These are phyloP conservation scores for Trichoderma semiorbis DNA, from an alignment of 2,329 filamentous ascomycete genomes.

Conservation along the genomic window DNA sequence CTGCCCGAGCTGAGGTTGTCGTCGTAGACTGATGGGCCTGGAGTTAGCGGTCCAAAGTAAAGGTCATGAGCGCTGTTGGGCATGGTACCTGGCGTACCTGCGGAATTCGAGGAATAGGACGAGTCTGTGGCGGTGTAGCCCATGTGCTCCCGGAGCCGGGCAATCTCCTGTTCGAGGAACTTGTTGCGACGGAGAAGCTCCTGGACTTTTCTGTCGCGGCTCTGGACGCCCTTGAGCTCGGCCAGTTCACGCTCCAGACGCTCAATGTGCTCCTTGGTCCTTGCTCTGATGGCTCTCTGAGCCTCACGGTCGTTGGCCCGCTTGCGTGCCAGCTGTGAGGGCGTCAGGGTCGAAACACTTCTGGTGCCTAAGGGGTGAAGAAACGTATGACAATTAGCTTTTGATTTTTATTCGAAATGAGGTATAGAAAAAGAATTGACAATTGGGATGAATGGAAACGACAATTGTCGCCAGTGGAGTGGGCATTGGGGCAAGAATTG, in stretches of 20 bases:
- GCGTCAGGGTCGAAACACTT: constrained; percentile 82
- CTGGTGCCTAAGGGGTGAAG: constrained; percentile 50
- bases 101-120: constrained; percentile 36
- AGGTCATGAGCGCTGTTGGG: constrained; percentile 17
- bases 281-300: constrained; percentile 79
- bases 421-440: background rate
- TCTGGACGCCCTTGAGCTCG: constrained; percentile 57
- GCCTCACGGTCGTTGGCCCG: constrained; percentile 88
- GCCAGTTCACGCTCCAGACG: constrained; percentile 70
- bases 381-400: background rate
- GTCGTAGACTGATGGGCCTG: constrained; percentile 37
- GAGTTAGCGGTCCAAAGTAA: constrained; percentile 22
- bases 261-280: constrained; percentile 85
- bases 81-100: constrained; percentile 35
- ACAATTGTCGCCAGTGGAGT: background rate
- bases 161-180: constrained; percentile 52
- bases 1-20: constrained; percentile 39
- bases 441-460: background rate
- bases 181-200: constrained; percentile 51
- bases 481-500: background rate
- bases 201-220: constrained; percentile 49
- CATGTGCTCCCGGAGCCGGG: constrained; percentile 43
- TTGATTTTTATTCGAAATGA: background rate
- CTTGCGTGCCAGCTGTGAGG: constrained; percentile 85
- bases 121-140: constrained; percentile 41